These are phyloP conservation scores for Arthrinium phaeospermum DNA, from an alignment of 2,329 filamentous ascomycete species.

Conservation along the genomic window DNA sequence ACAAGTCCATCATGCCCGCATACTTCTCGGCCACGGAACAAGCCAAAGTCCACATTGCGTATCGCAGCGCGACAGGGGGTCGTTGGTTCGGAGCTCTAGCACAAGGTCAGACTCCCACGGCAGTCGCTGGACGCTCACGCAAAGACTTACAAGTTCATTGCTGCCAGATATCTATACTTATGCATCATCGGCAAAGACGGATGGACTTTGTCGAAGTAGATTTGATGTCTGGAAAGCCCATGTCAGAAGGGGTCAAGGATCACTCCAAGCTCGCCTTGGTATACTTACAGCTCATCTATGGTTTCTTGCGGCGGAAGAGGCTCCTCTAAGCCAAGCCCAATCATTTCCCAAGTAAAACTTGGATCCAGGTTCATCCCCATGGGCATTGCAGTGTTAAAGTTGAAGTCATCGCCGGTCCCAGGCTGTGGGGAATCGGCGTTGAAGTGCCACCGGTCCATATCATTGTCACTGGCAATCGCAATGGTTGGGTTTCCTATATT, in stretches of 20 bases:
- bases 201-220: slow-evolving; percentile 92
- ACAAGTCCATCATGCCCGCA: slow-evolving; percentile 78
- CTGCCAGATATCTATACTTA: slow-evolving; percentile 82
- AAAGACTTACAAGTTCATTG: slow-evolving; percentile 74
- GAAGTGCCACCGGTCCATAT: slow-evolving; percentile 62
- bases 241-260: background rate
- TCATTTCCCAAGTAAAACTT: slow-evolving; percentile 81
- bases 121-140: background rate
- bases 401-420: slow-evolving; percentile 60
- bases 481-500: slow-evolving; percentile 53
- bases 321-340: slow-evolving; percentile 64
- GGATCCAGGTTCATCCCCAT: slow-evolving; percentile 51
- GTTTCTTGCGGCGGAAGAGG: slow-evolving; percentile 64
- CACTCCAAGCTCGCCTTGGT: slow-evolving; percentile 22
- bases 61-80: slow-evolving; percentile 86
- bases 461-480: slow-evolving; percentile 52
- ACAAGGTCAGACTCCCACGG: background rate
- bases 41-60: slow-evolving; percentile 96
- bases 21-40: slow-evolving; percentile 86
- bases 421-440: slow-evolving; percentile 58
- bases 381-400: slow-evolving; percentile 56
- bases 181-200: slow-evolving; percentile 88
- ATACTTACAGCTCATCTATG: slow-evolving; percentile 79
- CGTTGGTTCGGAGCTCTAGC: slow-evolving; percentile 74
- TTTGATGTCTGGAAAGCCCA: slow-evolving; percentile 63